These are phyloP conservation scores for Erodium trifolium DNA, from an alignment of 441 rosid genomes.

Conservation along the genomic window DNA sequence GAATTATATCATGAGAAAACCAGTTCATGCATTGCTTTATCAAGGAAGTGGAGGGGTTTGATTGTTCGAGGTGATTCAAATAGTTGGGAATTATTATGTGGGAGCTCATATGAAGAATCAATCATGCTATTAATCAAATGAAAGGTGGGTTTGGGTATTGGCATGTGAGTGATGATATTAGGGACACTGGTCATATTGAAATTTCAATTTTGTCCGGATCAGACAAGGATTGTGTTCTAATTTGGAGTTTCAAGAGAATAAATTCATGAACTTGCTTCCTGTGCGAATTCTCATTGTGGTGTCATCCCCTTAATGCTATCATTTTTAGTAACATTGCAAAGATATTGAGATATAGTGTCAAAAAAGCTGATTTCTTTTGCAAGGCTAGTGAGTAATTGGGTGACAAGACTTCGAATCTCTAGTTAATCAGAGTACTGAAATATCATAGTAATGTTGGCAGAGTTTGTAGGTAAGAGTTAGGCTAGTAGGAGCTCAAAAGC, in stretches of 20 bases:
- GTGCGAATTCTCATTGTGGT: not conserved
- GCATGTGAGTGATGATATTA: not conserved
- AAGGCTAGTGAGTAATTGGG: not conserved
- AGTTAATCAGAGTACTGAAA: not conserved
- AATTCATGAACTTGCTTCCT: constrained; percentile 2
- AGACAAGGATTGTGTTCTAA: not conserved
- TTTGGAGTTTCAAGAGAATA: not conserved
- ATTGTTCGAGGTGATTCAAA: not conserved
- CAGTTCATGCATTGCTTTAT: not conserved
- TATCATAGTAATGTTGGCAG: not conserved
- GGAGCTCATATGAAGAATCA: not conserved
- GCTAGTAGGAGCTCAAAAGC: not conserved
- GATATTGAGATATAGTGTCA: not conserved
- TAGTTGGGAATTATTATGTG: not conserved
- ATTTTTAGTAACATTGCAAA: not conserved
- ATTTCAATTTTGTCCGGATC: too few species aligned
- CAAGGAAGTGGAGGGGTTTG: not conserved
- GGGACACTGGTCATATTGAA: too few species aligned
- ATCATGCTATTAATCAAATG: not conserved
- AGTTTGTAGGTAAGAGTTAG: not conserved
- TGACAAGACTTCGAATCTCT: not conserved
- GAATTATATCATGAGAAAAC: not conserved
- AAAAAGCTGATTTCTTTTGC: not conserved
- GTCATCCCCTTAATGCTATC: not conserved
- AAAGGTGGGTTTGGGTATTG: not conserved